phyloP scores from a whole-genome alignment of 169 alveolate genomes.

The Plasmodium berghei region DNA sequence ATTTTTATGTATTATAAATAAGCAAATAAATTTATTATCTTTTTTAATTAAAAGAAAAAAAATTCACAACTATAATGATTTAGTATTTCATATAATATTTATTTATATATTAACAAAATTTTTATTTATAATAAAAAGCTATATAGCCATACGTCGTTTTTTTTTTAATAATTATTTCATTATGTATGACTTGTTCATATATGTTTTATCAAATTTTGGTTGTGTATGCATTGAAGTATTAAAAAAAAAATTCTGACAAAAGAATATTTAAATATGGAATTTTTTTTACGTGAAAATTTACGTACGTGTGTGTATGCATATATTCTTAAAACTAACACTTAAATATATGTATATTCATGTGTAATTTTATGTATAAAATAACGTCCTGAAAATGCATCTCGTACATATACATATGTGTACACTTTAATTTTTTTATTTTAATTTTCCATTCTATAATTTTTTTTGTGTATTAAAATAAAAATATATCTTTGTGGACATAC shows the following conservation, averaged over 20 bases:
- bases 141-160: constrained; percentile 6
- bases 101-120: constrained; percentile 3
- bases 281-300: not conserved
- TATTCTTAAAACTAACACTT: constrained; percentile 12
- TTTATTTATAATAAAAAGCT: constrained; percentile 12
- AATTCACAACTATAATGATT: constrained; percentile 12
- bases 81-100: constrained; percentile 5
- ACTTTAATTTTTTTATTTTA: constrained; percentile 13
- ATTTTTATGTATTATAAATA: not conserved
- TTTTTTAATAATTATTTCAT: constrained; percentile 1
- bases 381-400: not conserved
- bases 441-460: constrained; percentile 21
- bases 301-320: constrained; percentile 18
- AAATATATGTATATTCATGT: constrained; percentile 14
- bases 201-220: constrained; percentile 19
- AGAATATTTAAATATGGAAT: constrained; percentile 14
- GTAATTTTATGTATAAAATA: not conserved
- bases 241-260: constrained; percentile 22
- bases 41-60: constrained; percentile 2
- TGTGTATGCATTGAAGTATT: constrained; percentile 34
- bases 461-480: constrained; percentile 22
- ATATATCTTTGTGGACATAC: too few relatives aligned
- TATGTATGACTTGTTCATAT: constrained; percentile 6
- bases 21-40: constrained; percentile 12
- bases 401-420: constrained; percentile 18